These are phyloP conservation scores for Eucalyptus erythrocorys DNA, from an alignment of 345 rosid species.

Conservation along the genomic window DNA sequence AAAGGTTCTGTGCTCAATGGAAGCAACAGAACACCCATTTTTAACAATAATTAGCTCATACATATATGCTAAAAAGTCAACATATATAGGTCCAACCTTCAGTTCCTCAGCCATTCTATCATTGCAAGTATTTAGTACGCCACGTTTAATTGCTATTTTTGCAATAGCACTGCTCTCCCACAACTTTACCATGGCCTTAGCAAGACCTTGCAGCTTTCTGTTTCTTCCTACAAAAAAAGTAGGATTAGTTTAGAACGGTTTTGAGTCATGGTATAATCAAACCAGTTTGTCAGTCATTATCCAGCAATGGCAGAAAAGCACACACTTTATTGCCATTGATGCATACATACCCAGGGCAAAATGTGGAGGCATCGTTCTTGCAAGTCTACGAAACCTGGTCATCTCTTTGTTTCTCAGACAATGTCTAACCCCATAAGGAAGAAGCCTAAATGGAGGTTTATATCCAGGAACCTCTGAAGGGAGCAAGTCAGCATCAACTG, in stretches of 20 bases:
- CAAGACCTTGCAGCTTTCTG: conserved; percentile 80
- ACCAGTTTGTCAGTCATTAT: not conserved
- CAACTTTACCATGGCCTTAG: conserved; percentile 71
- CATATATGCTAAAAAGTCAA: not conserved
- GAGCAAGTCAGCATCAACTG: conserved; percentile 90
- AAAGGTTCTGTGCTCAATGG: not conserved
- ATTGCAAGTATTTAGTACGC: conserved; percentile 66
- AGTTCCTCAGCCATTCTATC: conserved; percentile 97
- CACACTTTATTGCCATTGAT: not conserved
- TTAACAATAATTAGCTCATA: not conserved
- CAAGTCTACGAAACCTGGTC: conserved; percentile 60
- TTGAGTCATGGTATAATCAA: not conserved
- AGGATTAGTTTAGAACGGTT: not conserved
- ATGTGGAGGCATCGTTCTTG: conserved; percentile 71
- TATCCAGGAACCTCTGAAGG: conserved; percentile 61
- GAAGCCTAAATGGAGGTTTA: conserved; percentile 62
- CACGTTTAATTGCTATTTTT: conserved; percentile 89
- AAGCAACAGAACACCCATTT: not conserved
- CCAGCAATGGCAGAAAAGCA: not conserved
- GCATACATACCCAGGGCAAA: conserved; percentile 63
- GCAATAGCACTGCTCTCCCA: conserved; percentile 83
- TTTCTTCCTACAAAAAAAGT: conserved; percentile 50
- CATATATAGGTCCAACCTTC: conserved; percentile 28
- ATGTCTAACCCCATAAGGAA: conserved; percentile 56
- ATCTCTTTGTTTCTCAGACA: conserved; percentile 41